Conservation (phyloP, 2,329 filamentous ascomycete species). For the Diaporthe sp. region DNA sequence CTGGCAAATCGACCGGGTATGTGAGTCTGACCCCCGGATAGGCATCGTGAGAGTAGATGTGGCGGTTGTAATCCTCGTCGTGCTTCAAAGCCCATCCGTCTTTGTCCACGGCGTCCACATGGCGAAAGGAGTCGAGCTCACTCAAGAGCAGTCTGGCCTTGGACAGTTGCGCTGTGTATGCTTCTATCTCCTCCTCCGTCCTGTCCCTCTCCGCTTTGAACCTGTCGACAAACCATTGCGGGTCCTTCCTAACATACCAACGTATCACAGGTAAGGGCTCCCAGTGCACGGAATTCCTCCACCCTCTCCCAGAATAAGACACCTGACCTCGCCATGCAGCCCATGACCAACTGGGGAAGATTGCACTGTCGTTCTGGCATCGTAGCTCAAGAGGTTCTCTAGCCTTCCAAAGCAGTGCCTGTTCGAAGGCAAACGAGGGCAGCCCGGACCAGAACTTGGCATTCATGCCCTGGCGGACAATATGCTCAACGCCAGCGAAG, state of each 20-base stretch:
- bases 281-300: not conserved
- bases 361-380: not conserved
- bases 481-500: constrained; percentile 3
- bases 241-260: not conserved
- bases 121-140: not conserved
- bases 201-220: not conserved
- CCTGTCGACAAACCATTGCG: not conserved
- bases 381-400: not conserved
- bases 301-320: not conserved
- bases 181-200: not conserved
- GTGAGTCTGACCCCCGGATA: not conserved
- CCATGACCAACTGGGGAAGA: constrained; percentile 13
- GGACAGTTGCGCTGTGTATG: not conserved
- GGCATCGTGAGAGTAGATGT: constrained; percentile 7
- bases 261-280: not conserved
- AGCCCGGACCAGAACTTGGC: constrained; percentile 16
- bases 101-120: not conserved
- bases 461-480: not conserved
- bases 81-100: not conserved
- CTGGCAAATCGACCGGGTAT: not conserved
- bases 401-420: constrained; percentile 1
- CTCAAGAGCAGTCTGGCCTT: not conserved
- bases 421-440: not conserved
- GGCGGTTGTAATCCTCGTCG: not conserved
- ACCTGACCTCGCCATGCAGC: not conserved